Evolutionary conservation across 73 alveolate species (phyloP).

Genomic region (Paramecium sexaurelia): DNA sequence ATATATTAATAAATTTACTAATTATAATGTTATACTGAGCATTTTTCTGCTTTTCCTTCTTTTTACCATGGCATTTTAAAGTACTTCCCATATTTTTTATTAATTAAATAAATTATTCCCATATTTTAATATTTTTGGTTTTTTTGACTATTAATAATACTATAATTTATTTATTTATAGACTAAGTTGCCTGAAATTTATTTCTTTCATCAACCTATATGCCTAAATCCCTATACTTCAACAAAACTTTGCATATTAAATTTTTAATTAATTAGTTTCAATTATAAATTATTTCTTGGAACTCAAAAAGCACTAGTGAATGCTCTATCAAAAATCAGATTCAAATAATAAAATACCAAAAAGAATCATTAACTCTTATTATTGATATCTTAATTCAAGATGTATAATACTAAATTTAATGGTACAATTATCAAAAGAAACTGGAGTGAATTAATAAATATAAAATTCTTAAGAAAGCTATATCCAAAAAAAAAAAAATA

Average conservation of each 20-base stretch:
- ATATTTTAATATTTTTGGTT: background rate
- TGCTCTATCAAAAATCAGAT: too few species aligned
- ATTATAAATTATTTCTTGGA: background rate
- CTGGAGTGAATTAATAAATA: background rate
- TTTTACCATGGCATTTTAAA: background rate
- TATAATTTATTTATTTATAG: background rate
- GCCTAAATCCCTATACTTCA: too few species aligned
- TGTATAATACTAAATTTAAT: background rate
- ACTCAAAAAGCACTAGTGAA: too few species aligned
- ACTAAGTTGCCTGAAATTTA: constrained; percentile 31
- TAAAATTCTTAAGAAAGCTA: background rate
- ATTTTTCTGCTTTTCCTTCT: background rate
- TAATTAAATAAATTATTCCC: constrained; percentile 4
- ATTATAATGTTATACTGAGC: background rate
- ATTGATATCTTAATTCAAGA: background rate
- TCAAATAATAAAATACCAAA: too few species aligned
- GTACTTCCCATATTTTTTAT: background rate
- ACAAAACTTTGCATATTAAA: background rate
- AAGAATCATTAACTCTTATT: too few species aligned
- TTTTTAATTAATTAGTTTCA: background rate
- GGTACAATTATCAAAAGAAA: constrained; percentile 9
- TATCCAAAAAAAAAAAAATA: background rate
- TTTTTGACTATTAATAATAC: background rate
- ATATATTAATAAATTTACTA: background rate
- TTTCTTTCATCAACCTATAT: background rate